phyloP scores from a whole-genome alignment of 495 filamentous ascomycete genomes.

The Tuber brumale region DNA sequence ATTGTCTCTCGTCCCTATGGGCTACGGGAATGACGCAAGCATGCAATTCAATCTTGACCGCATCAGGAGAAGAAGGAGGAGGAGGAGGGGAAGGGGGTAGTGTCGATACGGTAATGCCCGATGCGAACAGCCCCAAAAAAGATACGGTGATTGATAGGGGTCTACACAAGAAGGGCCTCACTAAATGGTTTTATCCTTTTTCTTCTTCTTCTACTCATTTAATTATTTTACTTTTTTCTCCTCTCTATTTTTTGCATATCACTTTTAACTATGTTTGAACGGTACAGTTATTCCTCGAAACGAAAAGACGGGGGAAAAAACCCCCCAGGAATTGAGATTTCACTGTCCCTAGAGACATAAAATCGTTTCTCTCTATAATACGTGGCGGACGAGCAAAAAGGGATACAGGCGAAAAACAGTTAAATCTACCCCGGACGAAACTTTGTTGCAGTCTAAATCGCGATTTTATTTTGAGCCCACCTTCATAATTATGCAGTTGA shows the following conservation, averaged over 20 bases:
- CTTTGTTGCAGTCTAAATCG: conserved; percentile 4
- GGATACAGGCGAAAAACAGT: neutral
- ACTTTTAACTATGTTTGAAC: conserved; percentile 1
- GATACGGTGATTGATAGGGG: neutral
- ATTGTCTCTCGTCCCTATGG: neutral
- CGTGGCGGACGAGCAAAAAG: conserved; percentile 3
- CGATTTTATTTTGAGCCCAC: conserved; percentile 5
- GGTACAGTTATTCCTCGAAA: neutral
- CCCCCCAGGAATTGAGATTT: neutral
- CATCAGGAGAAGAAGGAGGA: neutral
- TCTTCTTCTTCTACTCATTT: neutral
- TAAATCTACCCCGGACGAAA: neutral
- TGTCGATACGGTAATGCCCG: neutral
- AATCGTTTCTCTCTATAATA: neutral
- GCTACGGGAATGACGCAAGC: conserved; percentile 5
- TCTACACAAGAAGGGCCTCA: neutral
- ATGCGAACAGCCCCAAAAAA: neutral
- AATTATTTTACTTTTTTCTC: neutral
- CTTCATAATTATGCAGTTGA: neutral
- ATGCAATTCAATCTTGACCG: neutral
- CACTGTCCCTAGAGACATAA: neutral
- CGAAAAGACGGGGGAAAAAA: neutral
- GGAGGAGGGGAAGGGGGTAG: neutral
- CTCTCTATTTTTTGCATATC: neutral
- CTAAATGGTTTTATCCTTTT: neutral